Evolutionary conservation across 352 stramenopile genomes (phyloP).

Genomic region (Globisporangium cederbergense): DNA sequence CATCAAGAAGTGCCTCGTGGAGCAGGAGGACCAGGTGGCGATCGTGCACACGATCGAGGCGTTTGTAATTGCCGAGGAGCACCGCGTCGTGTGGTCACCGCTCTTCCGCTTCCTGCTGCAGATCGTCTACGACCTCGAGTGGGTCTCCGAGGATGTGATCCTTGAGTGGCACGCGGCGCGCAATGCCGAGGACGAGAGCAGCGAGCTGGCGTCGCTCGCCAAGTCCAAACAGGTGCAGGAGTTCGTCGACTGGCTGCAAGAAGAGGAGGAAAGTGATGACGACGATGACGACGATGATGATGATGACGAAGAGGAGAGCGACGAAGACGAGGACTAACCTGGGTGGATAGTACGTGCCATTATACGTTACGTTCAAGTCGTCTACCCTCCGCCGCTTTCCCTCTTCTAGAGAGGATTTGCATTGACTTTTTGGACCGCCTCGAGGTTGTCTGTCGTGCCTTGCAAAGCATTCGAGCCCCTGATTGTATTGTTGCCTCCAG

Average conservation of each 20-base stretch:
- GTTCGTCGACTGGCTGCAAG: constrained; percentile 93
- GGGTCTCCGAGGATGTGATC: constrained; percentile 91
- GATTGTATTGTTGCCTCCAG: too few species aligned
- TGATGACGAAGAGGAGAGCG: constrained; percentile 27
- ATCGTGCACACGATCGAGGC: constrained; percentile 57
- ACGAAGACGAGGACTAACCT: constrained; percentile 9
- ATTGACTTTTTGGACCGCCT: not conserved
- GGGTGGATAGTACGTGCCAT: not conserved
- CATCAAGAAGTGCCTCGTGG: constrained; percentile 88
- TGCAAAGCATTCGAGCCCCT: too few species aligned
- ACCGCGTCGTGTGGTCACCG: constrained; percentile 52
- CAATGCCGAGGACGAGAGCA: constrained; percentile 34
- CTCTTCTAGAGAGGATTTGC: too few species aligned
- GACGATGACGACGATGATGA: constrained; percentile 36
- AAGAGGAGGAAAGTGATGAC: constrained; percentile 55
- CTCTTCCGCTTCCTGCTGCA: constrained; percentile 93
- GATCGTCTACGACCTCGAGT: constrained; percentile 92
- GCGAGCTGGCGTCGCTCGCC: constrained; percentile 41
- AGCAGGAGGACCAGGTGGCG: constrained; percentile 62
- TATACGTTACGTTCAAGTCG: not conserved
- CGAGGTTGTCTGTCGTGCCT: too few species aligned
- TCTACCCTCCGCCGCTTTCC: not conserved
- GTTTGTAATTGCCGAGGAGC: constrained; percentile 45
- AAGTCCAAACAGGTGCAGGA: constrained; percentile 81
- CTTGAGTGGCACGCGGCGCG: constrained; percentile 83